phyloP scores from a whole-genome alignment of 345 rosid species.

The Populus ilicifolia region DNA sequence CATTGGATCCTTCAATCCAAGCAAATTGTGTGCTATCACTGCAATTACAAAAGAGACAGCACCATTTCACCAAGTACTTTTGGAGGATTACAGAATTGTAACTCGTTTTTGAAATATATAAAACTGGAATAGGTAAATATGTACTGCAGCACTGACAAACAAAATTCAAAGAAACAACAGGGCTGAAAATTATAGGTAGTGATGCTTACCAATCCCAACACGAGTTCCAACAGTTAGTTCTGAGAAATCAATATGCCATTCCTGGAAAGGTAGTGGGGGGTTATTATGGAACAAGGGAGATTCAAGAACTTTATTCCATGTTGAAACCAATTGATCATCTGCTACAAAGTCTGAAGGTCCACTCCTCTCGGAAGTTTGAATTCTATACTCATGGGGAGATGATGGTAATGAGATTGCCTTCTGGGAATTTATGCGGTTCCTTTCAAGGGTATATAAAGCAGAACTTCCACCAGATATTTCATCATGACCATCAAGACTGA shows the following conservation, averaged over 20 bases:
- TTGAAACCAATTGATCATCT: slow-evolving; percentile 47
- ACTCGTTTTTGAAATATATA: background rate
- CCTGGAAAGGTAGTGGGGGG: slow-evolving; percentile 73
- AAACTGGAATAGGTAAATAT: background rate
- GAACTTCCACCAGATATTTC: slow-evolving; percentile 66
- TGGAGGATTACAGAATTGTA: background rate
- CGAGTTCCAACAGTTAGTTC: slow-evolving; percentile 92
- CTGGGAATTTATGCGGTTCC: slow-evolving; percentile 62
- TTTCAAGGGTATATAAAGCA: slow-evolving; percentile 44
- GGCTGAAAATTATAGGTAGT: background rate
- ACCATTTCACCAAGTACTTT: background rate
- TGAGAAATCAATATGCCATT: slow-evolving; percentile 95
- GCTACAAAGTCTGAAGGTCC: slow-evolving; percentile 40
- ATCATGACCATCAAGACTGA: slow-evolving; percentile 52
- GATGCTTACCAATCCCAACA: slow-evolving; percentile 83
- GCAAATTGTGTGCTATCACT: background rate
- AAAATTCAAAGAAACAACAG: background rate
- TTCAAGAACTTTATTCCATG: slow-evolving; percentile 85
- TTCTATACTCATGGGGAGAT: slow-evolving; percentile 75
- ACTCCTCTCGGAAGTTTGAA: slow-evolving; percentile 53
- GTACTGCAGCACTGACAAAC: background rate
- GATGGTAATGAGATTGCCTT: slow-evolving; percentile 92
- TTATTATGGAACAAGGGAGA: slow-evolving; percentile 72
- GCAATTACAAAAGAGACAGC: background rate
- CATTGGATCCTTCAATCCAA: background rate